A percentile compares a stretch with the other conserved stretches of the same genome.
phyloP scores from a whole-genome alignment of 1,284 basidiomycete genomes.

The Leccinum holopus region DNA sequence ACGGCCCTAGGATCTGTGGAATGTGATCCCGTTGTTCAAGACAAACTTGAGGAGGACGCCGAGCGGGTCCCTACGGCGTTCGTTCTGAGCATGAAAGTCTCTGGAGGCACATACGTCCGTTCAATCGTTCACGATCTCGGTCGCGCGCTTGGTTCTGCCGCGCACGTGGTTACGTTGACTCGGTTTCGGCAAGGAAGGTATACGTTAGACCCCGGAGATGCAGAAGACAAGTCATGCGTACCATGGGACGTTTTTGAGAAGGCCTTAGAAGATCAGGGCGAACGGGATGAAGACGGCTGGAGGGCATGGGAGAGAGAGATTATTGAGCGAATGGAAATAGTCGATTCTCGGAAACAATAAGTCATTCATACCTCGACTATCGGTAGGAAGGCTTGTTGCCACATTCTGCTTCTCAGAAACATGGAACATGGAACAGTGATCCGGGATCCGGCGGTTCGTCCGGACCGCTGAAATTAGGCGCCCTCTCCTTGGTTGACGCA shows the following conservation, averaged over 20 bases:
- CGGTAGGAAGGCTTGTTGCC: background rate
- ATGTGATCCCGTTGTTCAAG: constrained; percentile 30
- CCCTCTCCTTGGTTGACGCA: background rate
- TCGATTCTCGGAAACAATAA: constrained; percentile 38
- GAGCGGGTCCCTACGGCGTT: constrained; percentile 72
- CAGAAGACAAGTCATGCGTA: constrained; percentile 52
- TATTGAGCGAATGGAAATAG: constrained; percentile 56
- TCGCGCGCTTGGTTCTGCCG: constrained; percentile 77
- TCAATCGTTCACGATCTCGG: constrained; percentile 91
- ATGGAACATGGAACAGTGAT: background rate
- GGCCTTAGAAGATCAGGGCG: constrained; percentile 55
- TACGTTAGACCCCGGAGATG: constrained; percentile 45
- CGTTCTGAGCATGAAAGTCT: constrained; percentile 86
- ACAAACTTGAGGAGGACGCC: constrained; percentile 36
- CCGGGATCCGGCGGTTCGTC: background rate
- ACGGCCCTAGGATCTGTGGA: constrained; percentile 55
- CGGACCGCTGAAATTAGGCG: constrained; percentile 1
- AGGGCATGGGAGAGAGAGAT: constrained; percentile 71
- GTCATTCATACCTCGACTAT: background rate
- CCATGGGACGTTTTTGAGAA: constrained; percentile 78
- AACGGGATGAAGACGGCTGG: constrained; percentile 63
- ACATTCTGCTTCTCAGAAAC: background rate
- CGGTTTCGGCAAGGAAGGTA: constrained; percentile 86
- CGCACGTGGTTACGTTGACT: constrained; percentile 87
- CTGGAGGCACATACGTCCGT: constrained; percentile 96